Conservation (phyloP, 1,139 yeast genomes). For the Scheffersomyces stambukii region DNA sequence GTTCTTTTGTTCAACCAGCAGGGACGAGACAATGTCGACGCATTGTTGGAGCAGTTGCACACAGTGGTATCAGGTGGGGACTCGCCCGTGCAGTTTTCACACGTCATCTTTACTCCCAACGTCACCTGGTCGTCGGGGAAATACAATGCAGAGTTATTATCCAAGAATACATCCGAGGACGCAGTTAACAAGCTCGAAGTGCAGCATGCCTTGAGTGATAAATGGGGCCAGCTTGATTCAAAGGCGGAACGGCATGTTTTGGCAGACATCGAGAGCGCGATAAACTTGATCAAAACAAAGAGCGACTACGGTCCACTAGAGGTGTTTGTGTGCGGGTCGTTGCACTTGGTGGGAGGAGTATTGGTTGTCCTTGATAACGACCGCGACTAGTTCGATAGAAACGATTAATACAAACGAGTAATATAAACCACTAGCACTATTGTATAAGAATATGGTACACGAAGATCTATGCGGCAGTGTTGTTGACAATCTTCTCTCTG, state of each 20-base stretch:
- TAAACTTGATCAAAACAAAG: conserved; percentile 45
- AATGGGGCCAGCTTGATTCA: conserved; percentile 60
- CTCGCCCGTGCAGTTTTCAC: conserved; percentile 49
- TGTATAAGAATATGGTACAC: conserved; percentile 3
- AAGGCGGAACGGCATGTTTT: conserved; percentile 42
- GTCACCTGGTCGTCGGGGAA: conserved; percentile 83
- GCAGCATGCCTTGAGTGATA: conserved; percentile 69
- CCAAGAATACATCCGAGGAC: conserved; percentile 76
- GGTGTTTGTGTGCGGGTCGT: conserved; percentile 90
- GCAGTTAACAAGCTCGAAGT: conserved; percentile 73
- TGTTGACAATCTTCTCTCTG: conserved; percentile 42
- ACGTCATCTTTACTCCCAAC: conserved; percentile 85
- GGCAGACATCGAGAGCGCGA: conserved; percentile 73
- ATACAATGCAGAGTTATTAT: conserved; percentile 78
- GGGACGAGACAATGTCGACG: conserved; percentile 73
- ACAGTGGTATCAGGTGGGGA: conserved; percentile 24
- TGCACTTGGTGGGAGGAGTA: conserved; percentile 92
- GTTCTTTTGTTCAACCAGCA: conserved; percentile 89
- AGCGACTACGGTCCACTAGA: conserved; percentile 39
- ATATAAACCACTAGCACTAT: conserved; percentile 2
- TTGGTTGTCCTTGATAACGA: conserved; percentile 71
- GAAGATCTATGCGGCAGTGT: conserved; percentile 6
- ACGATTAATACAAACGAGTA: not conserved
- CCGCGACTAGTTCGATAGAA: conserved; percentile 17
- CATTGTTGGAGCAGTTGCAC: conserved; percentile 53